Percentiles rank a stretch among this genome's conserved stretches.
phyloP scores from a whole-genome alignment of 352 stramenopile species.

The Phytopythium ostracodes region DNA sequence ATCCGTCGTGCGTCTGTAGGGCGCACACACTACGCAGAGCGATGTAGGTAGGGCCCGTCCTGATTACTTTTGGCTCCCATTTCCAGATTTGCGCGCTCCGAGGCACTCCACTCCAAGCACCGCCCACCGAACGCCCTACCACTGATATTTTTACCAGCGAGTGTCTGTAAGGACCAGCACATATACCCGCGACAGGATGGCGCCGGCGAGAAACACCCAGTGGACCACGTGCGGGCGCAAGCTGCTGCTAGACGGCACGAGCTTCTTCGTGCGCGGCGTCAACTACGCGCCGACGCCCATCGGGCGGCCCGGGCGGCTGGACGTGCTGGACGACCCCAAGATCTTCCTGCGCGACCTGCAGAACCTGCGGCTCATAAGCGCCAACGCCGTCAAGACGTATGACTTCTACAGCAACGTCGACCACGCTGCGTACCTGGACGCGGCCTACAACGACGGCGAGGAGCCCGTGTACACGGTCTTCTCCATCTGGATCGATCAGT shows the following conservation, averaged over 20 bases:
- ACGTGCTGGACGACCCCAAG: conserved; percentile 47
- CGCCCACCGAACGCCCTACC: background rate
- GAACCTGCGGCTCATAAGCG: conserved; percentile 69
- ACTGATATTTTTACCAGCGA: background rate
- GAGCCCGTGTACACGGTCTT: conserved; percentile 67
- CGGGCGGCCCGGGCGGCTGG: conserved; percentile 37
- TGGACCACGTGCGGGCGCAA: conserved; percentile 62
- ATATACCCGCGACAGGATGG: background rate
- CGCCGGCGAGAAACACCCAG: conserved; percentile 32
- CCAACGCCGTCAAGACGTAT: conserved; percentile 72
- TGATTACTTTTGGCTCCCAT: background rate
- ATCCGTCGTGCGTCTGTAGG: too few relatives aligned
- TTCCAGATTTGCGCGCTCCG: conserved; percentile 1
- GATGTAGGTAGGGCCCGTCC: too few relatives aligned
- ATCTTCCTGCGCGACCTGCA: conserved; percentile 62
- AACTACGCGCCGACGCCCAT: conserved; percentile 74
- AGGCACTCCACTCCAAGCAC: background rate
- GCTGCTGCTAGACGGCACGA: conserved; percentile 47
- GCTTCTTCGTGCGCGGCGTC: conserved; percentile 69
- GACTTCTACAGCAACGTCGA: conserved; percentile 53
- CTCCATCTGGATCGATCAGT: conserved; percentile 70
- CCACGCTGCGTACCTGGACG: conserved; percentile 51
- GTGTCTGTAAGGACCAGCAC: background rate
- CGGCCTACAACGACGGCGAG: conserved; percentile 52
- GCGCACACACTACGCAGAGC: too few relatives aligned